Base-by-base conservation (phyloP, 2,329 filamentous ascomycete species). In the Phymatotrichopsis omnivora region DNA sequence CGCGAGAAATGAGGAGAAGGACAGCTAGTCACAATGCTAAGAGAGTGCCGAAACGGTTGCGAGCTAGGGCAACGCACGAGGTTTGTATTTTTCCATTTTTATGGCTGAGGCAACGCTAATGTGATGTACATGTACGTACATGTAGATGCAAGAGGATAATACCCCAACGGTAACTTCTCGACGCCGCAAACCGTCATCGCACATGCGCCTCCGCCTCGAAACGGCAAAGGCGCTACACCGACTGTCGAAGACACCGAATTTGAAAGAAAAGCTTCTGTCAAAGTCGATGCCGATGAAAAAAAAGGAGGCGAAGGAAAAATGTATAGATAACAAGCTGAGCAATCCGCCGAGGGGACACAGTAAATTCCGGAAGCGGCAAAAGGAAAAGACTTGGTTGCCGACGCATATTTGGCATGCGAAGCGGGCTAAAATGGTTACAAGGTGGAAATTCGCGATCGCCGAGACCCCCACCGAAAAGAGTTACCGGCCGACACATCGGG, bases 1-100 rank as follows among this genome's bases (percentile, higher is more conserved):
- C 91, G 1, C 76, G 85, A 56, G 78, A 80, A 38, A 67, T 98
- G 73, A 73, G 91, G 55, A 73, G 91, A 54, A 74, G 91, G 57
- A 94, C 89, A 0, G 91, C 89, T 16, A 94, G 86, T 62, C 91
- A 98, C 65, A 95, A 98, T 72, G 82, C 83, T 27, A 93, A 89
- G 65, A 76, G 82, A 52, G 80, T 98, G 12, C 91, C 91, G 2
- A 81, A 80, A 60, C 70, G 85, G 52, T 65, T 96, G 59, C 74
- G 82, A 45, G 67, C 66, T 29, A 74, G 82, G 55, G 86, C 85
- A 1, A 74, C 69, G 57, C 69, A 70, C 61, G 77, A 81, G n/a
- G n/a, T n/a, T n/a, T n/a, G n/a, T n/a, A 69, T 69, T 72, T 57
- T 34, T 61, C 55, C 24, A 22, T 12, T 39, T 35, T 32, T 31